Evolutionary conservation across 2,329 filamentous ascomycete species (phyloP).

Genomic region (Neonectria neomacrospora): DNA sequence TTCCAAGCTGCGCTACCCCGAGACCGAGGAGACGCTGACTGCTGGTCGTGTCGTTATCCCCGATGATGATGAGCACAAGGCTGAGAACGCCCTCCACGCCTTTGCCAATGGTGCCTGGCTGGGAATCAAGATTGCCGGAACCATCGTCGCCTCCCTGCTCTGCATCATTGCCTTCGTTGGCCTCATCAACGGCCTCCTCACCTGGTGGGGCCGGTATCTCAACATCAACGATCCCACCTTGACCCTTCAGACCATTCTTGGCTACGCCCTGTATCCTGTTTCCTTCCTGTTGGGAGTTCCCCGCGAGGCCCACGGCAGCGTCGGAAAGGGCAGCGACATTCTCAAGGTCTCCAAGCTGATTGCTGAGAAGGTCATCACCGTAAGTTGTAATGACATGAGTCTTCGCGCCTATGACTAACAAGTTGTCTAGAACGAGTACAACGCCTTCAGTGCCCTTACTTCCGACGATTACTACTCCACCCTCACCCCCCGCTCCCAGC

Average conservation of each 20-base stretch:
- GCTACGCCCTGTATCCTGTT: slow-evolving; percentile 81
- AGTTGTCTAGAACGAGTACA: slow-evolving; percentile 74
- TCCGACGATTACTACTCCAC: slow-evolving; percentile 65
- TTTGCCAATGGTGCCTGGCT: slow-evolving; percentile 88
- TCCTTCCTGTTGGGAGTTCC: slow-evolving; percentile 84
- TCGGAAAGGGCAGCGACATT: slow-evolving; percentile 59
- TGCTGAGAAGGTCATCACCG: slow-evolving; percentile 83
- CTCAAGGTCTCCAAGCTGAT: slow-evolving; percentile 82
- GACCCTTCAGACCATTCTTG: slow-evolving; percentile 77
- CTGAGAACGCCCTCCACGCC: slow-evolving; percentile 85
- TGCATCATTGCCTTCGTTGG: slow-evolving; percentile 84
- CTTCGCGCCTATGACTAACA: slow-evolving; percentile 25
- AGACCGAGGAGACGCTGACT: slow-evolving; percentile 87
- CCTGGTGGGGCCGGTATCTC: slow-evolving; percentile 86
- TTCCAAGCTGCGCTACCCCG: slow-evolving; percentile 89
- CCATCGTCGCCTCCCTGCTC: slow-evolving; percentile 82
- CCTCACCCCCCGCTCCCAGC: slow-evolving; percentile 75
- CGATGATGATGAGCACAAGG: slow-evolving; percentile 78
- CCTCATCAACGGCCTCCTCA: slow-evolving; percentile 79
- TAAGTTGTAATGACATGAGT: slow-evolving; percentile 52
- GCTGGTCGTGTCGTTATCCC: slow-evolving; percentile 84
- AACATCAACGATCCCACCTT: slow-evolving; percentile 77
- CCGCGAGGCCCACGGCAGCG: slow-evolving; percentile 49
- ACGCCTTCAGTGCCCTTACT: slow-evolving; percentile 71
- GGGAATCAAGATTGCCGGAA: slow-evolving; percentile 86